Evolutionary conservation across 352 stramenopile genomes (phyloP).

Genomic region (Pythium dissotocum): DNA sequence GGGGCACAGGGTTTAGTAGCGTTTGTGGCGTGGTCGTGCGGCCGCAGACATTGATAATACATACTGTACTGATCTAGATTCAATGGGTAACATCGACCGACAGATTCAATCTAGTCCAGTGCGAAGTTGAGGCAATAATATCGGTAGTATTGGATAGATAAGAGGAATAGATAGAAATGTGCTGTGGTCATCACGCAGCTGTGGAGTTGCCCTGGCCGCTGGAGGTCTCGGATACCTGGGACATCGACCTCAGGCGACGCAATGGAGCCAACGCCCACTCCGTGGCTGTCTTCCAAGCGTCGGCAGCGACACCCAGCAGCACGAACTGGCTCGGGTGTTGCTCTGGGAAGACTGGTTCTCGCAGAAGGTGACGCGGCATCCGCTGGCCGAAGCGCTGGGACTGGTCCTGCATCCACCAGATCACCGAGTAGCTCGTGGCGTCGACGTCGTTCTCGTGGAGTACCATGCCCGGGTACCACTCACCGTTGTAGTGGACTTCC

Average conservation of each 20-base stretch:
- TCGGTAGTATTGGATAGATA: neutral
- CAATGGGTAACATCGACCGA: too few relatives aligned
- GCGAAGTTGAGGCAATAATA: neutral
- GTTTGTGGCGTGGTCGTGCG: neutral
- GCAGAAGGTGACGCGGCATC: constrained; percentile 51
- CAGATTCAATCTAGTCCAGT: neutral
- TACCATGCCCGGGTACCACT: constrained; percentile 72
- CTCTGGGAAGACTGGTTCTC: constrained; percentile 35
- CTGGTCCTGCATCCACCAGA: constrained; percentile 83
- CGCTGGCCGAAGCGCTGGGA: constrained; percentile 70
- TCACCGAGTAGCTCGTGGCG: constrained; percentile 63
- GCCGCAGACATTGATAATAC: constrained; percentile 1
- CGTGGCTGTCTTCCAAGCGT: constrained; percentile 40
- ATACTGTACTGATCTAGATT: constrained; percentile 9
- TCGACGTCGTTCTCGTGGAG: constrained; percentile 56
- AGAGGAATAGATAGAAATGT: constrained; percentile 2
- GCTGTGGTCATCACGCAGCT: constrained; percentile 6
- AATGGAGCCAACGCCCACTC: constrained; percentile 32
- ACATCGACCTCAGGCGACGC: constrained; percentile 28
- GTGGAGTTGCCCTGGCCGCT: constrained; percentile 24
- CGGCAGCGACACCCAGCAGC: constrained; percentile 59
- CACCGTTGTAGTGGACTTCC: constrained; percentile 48
- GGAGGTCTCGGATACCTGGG: constrained; percentile 16
- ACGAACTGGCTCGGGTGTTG: constrained; percentile 30
- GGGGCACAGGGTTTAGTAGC: constrained; percentile 1